These are phyloP conservation scores for Fusarium concolor DNA, from an alignment of 2,329 filamentous ascomycete genomes.

Conservation along the genomic window DNA sequence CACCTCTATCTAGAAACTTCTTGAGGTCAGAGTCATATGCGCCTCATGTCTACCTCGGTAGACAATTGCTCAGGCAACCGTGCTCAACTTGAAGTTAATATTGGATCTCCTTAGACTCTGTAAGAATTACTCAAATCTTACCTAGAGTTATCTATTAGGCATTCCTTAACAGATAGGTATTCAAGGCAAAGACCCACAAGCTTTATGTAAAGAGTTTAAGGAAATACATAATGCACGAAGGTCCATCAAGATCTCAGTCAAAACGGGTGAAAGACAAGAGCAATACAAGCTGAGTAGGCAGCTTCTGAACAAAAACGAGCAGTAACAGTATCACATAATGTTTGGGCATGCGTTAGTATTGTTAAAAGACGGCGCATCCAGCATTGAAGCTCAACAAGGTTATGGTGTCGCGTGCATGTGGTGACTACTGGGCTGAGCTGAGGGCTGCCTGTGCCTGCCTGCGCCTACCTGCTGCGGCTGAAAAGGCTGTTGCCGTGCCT, in stretches of 20 bases:
- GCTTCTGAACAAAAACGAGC: not conserved
- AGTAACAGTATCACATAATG: not conserved
- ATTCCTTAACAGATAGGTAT: too few species aligned
- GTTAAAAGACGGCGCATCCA: too few species aligned
- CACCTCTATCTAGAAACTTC: too few species aligned
- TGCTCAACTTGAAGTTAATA: not conserved
- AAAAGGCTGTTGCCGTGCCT: not conserved
- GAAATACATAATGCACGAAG: too few species aligned
- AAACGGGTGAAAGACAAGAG: not conserved
- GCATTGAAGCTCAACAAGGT: not conserved
- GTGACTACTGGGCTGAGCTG: too few species aligned
- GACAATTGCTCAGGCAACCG: not conserved
- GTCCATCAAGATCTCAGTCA: too few species aligned
- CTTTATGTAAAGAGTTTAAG: too few species aligned
- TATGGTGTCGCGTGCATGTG: slow-evolving; percentile 9
- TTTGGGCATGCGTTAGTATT: too few species aligned
- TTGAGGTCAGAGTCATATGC: too few species aligned
- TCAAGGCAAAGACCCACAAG: too few species aligned
- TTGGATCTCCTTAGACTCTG: not conserved
- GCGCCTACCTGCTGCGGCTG: slow-evolving; percentile 14
- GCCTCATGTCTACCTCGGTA: not conserved
- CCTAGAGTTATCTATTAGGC: too few species aligned
- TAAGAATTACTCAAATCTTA: too few species aligned
- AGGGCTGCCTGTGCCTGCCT: not conserved
- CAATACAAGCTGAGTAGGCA: not conserved